Evolutionary conservation across 1,284 basidiomycete species (phyloP).

Genomic region (Butyriboletus pseudospeciosus): DNA sequence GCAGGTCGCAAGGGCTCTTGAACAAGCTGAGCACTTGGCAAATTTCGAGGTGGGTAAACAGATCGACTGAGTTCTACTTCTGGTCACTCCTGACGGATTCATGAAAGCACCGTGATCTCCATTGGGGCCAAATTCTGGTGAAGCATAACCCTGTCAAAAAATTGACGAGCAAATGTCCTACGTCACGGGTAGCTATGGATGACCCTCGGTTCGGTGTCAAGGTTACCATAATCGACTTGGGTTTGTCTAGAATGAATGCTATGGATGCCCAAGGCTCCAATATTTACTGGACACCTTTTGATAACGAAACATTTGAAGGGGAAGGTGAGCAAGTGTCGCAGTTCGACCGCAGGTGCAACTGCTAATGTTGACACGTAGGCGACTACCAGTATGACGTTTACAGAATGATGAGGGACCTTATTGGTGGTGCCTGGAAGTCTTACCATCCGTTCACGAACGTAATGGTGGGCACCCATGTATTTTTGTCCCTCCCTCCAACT

Average conservation of each 20-base stretch:
- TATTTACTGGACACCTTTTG: slow-evolving; percentile 70
- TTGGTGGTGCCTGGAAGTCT: slow-evolving; percentile 61
- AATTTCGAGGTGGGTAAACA: slow-evolving; percentile 73
- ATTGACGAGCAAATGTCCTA: slow-evolving; percentile 25
- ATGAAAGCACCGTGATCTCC: slow-evolving; percentile 87
- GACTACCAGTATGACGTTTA: slow-evolving; percentile 96
- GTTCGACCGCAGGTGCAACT: neutral
- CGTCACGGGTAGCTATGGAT: slow-evolving; percentile 51
- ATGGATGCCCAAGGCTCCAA: slow-evolving; percentile 42
- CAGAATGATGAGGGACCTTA: slow-evolving; percentile 73
- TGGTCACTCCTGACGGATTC: slow-evolving; percentile 5
- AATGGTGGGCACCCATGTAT: slow-evolving; percentile 54
- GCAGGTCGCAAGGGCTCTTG: slow-evolving; percentile 79
- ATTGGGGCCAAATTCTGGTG: slow-evolving; percentile 96
- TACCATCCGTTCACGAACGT: slow-evolving; percentile 84
- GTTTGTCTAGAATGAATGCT: slow-evolving; percentile 79
- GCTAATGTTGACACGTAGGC: slow-evolving; percentile 40
- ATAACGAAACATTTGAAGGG: slow-evolving; percentile 79
- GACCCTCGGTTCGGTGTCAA: slow-evolving; percentile 57
- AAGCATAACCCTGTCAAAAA: slow-evolving; percentile 43
- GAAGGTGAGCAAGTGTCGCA: slow-evolving; percentile 48
- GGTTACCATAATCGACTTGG: slow-evolving; percentile 91
- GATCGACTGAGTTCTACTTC: neutral
- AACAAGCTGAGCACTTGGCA: slow-evolving; percentile 71
- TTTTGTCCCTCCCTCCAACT: neutral